Base-by-base conservation (phyloP, 75 land plant genomes). In the Sequoia sempervirens region DNA sequence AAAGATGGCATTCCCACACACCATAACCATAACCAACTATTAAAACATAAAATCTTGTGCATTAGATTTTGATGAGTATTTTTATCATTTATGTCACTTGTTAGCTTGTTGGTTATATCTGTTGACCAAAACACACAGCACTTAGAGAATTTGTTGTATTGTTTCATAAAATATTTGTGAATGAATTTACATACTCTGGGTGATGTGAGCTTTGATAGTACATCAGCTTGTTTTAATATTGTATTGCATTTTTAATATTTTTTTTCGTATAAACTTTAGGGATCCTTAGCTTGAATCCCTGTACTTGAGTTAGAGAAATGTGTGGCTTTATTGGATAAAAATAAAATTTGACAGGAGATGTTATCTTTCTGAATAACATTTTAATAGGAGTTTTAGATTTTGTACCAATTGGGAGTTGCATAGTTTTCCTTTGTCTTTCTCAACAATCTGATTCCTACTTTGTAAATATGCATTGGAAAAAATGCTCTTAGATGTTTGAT, bases 401-500 rank as follows among this genome's bases (percentile, higher is more conserved):
- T 76, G 26, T 76, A 46, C 46, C 46, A 41, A 40, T 43, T 15
- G 11, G 13, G 43, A 76, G 79, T 14, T 43, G 46, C 79, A 76
- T 20, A 76, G n/a, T 41, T 76, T 40, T 76, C 11, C 79, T 41
- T 76, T 37, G 2, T 40, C 47, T 23, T 76, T 41, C 45, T 10
- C 23, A 43, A 43, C 8, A 76, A 38, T 76, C 79, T 43, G 43
- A 40, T 18, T 40, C 79, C 28, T 20, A 76, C 43, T 43, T 40
- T 76, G 47, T 32, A 70, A 70, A 70, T 3, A 10, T 70, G 13
- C 20, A 76, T 40, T 76, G 20, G 26, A 26, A 26, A 41, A 43
- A 43, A 76, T 76, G 43, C 5, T 36, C 43, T 43, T 76, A 41
- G 79, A 76, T 43, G n/a, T 76, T 76, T 76, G n/a, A 76, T 43